Evolutionary conservation across 2,329 filamentous ascomycete species (phyloP).

Genomic region (Aspergillus aculeatus): DNA sequence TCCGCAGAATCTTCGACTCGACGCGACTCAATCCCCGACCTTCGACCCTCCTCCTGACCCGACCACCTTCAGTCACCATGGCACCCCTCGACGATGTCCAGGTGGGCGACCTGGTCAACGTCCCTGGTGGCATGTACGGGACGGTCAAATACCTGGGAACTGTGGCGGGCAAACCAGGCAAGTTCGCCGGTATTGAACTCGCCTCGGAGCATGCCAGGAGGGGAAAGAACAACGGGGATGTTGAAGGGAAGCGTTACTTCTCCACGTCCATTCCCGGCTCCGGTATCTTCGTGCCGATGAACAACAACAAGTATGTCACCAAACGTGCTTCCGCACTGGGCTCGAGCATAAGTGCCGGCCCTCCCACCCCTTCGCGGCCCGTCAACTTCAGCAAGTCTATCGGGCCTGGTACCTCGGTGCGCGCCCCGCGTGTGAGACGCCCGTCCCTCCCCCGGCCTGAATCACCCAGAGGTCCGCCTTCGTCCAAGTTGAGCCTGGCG

Average conservation of each 20-base stretch:
- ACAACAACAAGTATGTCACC: constrained; percentile 67
- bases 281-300: constrained; percentile 88
- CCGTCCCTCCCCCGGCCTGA: constrained; percentile 84
- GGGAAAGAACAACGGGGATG: constrained; percentile 95
- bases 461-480: constrained; percentile 67
- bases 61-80: constrained; percentile 38
- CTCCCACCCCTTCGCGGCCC: constrained; percentile 66
- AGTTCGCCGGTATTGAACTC: constrained; percentile 90
- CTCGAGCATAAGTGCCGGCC: constrained; percentile 52
- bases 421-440: constrained; percentile 64
- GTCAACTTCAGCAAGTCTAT: constrained; percentile 87
- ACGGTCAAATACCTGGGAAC: constrained; percentile 83
- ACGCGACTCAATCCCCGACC: background rate
- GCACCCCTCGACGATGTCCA: constrained; percentile 55
- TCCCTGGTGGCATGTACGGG: constrained; percentile 89
- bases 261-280: constrained; percentile 72
- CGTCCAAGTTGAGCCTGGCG: constrained; percentile 54
- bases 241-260: constrained; percentile 85
- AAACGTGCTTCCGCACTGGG: constrained; percentile 51
- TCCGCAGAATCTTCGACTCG: background rate
- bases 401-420: constrained; percentile 68
- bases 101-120: constrained; percentile 82
- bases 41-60: background rate
- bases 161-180: constrained; percentile 84
- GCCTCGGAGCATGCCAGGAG: constrained; percentile 73